These are phyloP conservation scores for Tagetes patula DNA, from an alignment of 129 eudicot genomes.

Conservation along the genomic window DNA sequence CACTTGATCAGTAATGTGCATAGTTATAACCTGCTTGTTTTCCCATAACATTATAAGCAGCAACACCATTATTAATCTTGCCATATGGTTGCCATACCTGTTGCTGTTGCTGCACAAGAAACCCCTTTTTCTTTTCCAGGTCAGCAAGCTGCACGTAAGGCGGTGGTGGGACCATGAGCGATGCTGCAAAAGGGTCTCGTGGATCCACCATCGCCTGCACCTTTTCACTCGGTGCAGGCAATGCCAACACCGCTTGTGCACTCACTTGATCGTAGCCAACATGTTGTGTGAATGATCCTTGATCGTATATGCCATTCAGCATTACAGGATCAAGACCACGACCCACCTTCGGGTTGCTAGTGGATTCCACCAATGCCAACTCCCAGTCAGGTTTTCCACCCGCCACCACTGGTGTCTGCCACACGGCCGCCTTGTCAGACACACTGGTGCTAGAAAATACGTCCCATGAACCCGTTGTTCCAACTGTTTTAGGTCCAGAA, in stretches of 20 bases:
- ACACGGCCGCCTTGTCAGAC: conserved; percentile 46
- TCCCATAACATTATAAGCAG: conserved; percentile 44
- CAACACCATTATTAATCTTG: conserved; percentile 39
- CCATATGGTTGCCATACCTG: conserved; percentile 68
- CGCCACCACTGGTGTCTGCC: conserved; percentile 36
- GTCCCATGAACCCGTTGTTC: conserved; percentile 50
- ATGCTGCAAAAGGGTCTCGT: conserved; percentile 76
- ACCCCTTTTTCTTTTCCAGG: conserved; percentile 65
- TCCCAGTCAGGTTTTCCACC: conserved; percentile 58
- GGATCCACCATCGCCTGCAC: conserved; percentile 41
- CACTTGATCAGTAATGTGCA: conserved; percentile 42
- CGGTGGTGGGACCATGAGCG: conserved; percentile 66
- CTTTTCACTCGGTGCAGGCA: conserved; percentile 65
- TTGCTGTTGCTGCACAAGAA: conserved; percentile 44
- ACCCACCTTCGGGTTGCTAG: conserved; percentile 52
- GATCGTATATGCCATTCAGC: conserved; percentile 66
- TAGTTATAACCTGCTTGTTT: conserved; percentile 50
- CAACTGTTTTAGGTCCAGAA: conserved; percentile 40
- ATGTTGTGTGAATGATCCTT: conserved; percentile 57
- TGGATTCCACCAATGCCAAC: conserved; percentile 56
- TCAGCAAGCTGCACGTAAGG: conserved; percentile 74
- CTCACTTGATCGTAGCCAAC: conserved; percentile 36
- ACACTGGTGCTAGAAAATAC: conserved; percentile 43
- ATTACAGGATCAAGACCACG: conserved; percentile 67
- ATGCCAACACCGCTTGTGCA: conserved; percentile 46